Evolutionary conservation across 2,329 filamentous ascomycete species (phyloP).

Genomic region (Xylariomycetidae sp.): DNA sequence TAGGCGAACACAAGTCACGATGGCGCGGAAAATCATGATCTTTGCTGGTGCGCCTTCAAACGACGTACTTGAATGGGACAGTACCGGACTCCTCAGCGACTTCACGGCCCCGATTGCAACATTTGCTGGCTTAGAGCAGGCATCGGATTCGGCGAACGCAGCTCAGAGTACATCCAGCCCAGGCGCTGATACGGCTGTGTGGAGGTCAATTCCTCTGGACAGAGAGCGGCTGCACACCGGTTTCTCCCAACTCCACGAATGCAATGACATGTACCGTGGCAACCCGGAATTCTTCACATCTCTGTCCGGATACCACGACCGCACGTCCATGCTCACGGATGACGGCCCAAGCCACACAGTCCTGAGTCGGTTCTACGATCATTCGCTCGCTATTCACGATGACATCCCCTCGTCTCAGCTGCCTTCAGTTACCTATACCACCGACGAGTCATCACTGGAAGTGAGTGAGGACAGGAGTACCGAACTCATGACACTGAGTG

Average conservation of each 20-base stretch:
- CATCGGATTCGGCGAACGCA: slow-evolving; percentile 5
- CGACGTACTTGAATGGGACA: slow-evolving; percentile 18
- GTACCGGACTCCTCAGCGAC: slow-evolving; percentile 37
- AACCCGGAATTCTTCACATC: slow-evolving; percentile 43
- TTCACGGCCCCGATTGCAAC: slow-evolving; percentile 35
- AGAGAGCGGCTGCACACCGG: slow-evolving; percentile 42
- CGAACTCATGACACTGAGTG: slow-evolving; percentile 25
- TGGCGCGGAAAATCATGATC: slow-evolving; percentile 23
- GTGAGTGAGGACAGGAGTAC: slow-evolving; percentile 24
- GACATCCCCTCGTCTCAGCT: slow-evolving; percentile 59
- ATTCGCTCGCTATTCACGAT: slow-evolving; percentile 68
- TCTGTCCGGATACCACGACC: slow-evolving; percentile 31
- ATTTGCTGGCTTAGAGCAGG: slow-evolving; percentile 11
- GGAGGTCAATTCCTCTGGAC: slow-evolving; percentile 49
- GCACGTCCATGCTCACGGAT: slow-evolving; percentile 15
- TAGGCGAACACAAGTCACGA: slow-evolving; percentile 9
- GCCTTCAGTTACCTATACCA: slow-evolving; percentile 22
- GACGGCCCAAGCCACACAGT: slow-evolving; percentile 31
- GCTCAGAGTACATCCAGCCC: slow-evolving; percentile 13
- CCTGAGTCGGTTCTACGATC: slow-evolving; percentile 66
- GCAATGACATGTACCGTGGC: slow-evolving; percentile 24
- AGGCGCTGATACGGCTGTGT: slow-evolving; percentile 32
- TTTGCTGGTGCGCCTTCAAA: slow-evolving; percentile 22
- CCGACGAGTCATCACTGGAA: slow-evolving; percentile 31
- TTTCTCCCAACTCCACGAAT: slow-evolving; percentile 43